These are phyloP conservation scores for Nakazawaea peltata DNA, from an alignment of 805 yeast species.

Conservation along the genomic window DNA sequence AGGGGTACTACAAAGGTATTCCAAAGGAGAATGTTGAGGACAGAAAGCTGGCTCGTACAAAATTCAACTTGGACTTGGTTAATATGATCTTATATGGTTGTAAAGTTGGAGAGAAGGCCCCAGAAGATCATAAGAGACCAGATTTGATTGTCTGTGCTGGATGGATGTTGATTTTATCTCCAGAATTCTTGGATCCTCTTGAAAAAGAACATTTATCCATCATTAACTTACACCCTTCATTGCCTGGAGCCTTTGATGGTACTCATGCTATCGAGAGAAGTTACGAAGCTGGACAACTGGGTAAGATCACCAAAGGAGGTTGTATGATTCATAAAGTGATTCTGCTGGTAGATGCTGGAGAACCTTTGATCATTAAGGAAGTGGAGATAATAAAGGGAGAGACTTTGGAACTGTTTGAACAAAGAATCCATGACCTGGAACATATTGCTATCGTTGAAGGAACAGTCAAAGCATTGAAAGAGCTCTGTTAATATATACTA, in stretches of 20 bases:
- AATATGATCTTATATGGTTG: conserved; percentile 47
- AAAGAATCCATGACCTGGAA: conserved; percentile 74
- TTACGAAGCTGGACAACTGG: conserved; percentile 89
- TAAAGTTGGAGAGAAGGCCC: conserved; percentile 23
- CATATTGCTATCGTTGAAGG: conserved; percentile 94
- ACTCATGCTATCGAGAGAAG: conserved; percentile 96
- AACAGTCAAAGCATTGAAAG: conserved; percentile 50
- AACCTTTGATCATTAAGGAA: conserved; percentile 79
- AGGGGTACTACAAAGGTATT: conserved; percentile 63
- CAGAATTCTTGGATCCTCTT: conserved; percentile 62
- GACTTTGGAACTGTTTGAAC: conserved; percentile 70
- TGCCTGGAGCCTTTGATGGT: conserved; percentile 96
- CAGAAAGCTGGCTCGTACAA: conserved; percentile 54
- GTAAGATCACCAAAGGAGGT: conserved; percentile 71
- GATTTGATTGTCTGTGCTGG: conserved; percentile 95
- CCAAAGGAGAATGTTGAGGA: conserved; percentile 58
- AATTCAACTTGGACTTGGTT: conserved; percentile 76
- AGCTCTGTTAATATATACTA: conserved; percentile 14
- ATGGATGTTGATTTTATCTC: conserved; percentile 91
- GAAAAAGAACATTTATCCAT: conserved; percentile 59
- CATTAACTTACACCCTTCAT: conserved; percentile 92
- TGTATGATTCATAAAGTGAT: conserved; percentile 97
- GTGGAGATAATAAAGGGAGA: conserved; percentile 66
- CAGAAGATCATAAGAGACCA: conserved; percentile 42
- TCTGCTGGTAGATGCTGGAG: conserved; percentile 90